phyloP scores from a whole-genome alignment of 2,329 filamentous ascomycete genomes.

The Dendryphion nanum region DNA sequence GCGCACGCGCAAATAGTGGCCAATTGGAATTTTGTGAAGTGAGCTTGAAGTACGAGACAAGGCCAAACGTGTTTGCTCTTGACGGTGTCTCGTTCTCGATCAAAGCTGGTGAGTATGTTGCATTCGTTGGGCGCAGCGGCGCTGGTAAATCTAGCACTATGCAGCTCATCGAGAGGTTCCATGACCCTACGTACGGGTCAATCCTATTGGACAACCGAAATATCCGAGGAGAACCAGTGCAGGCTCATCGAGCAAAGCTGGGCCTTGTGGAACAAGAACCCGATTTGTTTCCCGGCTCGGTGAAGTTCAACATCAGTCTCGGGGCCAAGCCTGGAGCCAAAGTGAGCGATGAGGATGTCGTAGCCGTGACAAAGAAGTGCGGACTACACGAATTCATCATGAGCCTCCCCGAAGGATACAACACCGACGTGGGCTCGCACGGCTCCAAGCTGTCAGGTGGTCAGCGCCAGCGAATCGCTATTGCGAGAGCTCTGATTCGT shows the following conservation, averaged over 20 bases:
- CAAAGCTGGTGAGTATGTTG: slow-evolving; percentile 35
- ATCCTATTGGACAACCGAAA: slow-evolving; percentile 44
- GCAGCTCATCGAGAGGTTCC: slow-evolving; percentile 48
- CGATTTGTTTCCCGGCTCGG: slow-evolving; percentile 45
- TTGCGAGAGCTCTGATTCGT: slow-evolving; percentile 47
- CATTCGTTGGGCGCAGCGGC: slow-evolving; percentile 46
- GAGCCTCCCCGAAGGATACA: slow-evolving; percentile 48
- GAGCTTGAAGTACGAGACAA: slow-evolving; percentile 30
- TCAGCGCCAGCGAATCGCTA: slow-evolving; percentile 47
- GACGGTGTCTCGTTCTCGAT: slow-evolving; percentile 42
- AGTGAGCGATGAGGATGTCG: slow-evolving; percentile 25
- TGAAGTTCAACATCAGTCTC: slow-evolving; percentile 45
- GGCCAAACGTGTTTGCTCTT: slow-evolving; percentile 32
- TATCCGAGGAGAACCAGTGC: slow-evolving; percentile 39
- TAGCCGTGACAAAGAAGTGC: slow-evolving; percentile 40
- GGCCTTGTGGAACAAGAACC: slow-evolving; percentile 48
- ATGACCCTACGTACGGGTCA: slow-evolving; percentile 40
- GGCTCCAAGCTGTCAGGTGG: slow-evolving; percentile 46
- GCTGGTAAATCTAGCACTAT: slow-evolving; percentile 48
- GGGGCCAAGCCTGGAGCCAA: slow-evolving; percentile 32
- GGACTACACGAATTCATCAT: slow-evolving; percentile 49
- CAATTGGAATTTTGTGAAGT: slow-evolving; percentile 35
- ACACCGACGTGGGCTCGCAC: slow-evolving; percentile 45
- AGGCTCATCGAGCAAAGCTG: slow-evolving; percentile 38
- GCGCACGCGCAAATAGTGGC: slow-evolving; percentile 12